Evolutionary conservation across 2,329 filamentous ascomycete genomes (phyloP).

Genomic region (Colletotrichum simmondsii): DNA sequence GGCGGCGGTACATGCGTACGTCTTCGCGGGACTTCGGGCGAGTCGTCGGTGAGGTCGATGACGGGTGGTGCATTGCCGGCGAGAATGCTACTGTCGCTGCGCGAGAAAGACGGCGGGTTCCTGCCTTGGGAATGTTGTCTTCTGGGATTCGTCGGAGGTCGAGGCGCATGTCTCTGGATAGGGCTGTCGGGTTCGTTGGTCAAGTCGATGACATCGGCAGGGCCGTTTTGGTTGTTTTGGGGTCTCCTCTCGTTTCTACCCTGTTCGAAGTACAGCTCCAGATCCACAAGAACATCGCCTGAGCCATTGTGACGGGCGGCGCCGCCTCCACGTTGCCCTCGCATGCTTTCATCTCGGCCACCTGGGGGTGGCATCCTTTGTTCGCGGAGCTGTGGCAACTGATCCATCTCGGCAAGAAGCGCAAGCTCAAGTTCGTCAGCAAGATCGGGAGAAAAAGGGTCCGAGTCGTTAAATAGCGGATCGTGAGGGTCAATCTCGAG

Average conservation of each 20-base stretch:
- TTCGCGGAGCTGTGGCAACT: slow-evolving; percentile 1
- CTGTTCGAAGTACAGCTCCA: slow-evolving; percentile 37
- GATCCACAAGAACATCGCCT: slow-evolving; percentile 41
- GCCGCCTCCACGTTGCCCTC: neutral
- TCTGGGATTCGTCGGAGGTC: slow-evolving; percentile 48
- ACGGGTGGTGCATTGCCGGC: slow-evolving; percentile 46
- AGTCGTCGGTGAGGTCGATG: slow-evolving; percentile 65
- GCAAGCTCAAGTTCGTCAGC: slow-evolving; percentile 31
- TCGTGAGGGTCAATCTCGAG: neutral
- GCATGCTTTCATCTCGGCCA: neutral
- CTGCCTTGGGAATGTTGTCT: slow-evolving; percentile 53
- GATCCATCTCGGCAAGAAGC: slow-evolving; percentile 30
- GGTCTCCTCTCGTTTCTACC: slow-evolving; percentile 16
- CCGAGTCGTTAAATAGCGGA: neutral
- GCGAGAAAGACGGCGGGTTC: slow-evolving; percentile 54
- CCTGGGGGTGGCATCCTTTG: neutral
- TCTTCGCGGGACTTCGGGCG: slow-evolving; percentile 42
- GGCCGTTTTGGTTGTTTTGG: slow-evolving; percentile 10
- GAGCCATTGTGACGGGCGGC: neutral
- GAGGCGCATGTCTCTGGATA: slow-evolving; percentile 32
- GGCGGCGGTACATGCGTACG: slow-evolving; percentile 3
- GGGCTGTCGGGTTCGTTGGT: slow-evolving; percentile 63
- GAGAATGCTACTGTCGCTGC: slow-evolving; percentile 57
- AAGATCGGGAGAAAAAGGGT: slow-evolving; percentile 27
- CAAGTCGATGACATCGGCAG: slow-evolving; percentile 57